Evolutionary conservation across 108 stramenopile species (phyloP).

Genomic region (Cyclotella kingstonii): DNA sequence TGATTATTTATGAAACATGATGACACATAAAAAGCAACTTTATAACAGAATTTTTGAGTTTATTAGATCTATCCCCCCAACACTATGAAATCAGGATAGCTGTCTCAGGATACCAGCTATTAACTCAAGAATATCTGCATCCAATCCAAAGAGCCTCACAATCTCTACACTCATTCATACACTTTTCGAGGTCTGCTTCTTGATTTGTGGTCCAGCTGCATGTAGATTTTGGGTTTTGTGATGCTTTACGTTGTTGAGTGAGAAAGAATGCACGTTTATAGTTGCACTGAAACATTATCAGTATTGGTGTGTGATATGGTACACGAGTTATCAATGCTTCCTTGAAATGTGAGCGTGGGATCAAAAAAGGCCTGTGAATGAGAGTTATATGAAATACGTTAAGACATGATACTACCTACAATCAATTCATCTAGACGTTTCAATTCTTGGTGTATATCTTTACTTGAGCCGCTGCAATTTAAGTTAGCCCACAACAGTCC

Average conservation of each 20-base stretch:
- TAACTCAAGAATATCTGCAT: no score
- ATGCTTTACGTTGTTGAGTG: constrained; percentile 37
- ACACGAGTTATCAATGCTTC: constrained; percentile 10
- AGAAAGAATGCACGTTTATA: constrained; percentile 36
- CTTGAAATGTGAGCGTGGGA: constrained; percentile 15
- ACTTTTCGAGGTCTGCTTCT: constrained; percentile 44
- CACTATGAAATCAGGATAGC: no score
- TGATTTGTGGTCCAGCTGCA: constrained; percentile 54
- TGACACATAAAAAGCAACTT: no score
- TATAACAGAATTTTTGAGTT: no score
- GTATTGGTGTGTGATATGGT: constrained; percentile 37
- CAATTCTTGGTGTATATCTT: constrained; percentile 12
- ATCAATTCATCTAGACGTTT: constrained; percentile 33
- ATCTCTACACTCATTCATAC: constrained; percentile 33
- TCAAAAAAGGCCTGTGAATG: constrained; percentile 3
- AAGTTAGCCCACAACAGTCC: constrained; percentile 65
- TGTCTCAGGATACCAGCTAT: no score
- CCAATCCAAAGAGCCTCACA: constrained; percentile 63
- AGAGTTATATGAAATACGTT: constrained; percentile 1
- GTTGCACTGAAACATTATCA: constrained; percentile 62
- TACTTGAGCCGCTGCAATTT: constrained; percentile 9
- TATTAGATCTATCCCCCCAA: no score
- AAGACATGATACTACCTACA: constrained; percentile 16
- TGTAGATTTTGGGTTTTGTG: constrained; percentile 52
- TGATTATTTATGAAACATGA: no score